Percentiles rank a stretch among this genome's conserved stretches.
phyloP scores from a whole-genome alignment of 805 yeast genomes.

The Candida lessepsii region DNA sequence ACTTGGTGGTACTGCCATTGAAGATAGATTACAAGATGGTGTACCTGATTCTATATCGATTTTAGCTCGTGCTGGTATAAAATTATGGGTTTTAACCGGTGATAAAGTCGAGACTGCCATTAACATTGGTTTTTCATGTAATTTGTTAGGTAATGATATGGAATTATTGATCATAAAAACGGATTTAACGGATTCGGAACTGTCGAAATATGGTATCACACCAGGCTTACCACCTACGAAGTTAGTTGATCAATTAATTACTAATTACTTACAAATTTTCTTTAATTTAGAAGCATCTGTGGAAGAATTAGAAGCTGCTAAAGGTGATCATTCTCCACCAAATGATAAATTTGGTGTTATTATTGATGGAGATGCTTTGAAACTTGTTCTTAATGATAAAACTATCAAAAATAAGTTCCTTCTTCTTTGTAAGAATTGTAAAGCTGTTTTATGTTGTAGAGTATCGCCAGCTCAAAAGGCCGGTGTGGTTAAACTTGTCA shows the following conservation, averaged over 20 bases:
- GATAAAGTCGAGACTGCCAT: conserved; percentile 90
- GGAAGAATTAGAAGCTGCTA: conserved; percentile 54
- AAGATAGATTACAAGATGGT: conserved; percentile 81
- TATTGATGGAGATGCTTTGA: conserved; percentile 78
- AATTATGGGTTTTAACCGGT: conserved; percentile 84
- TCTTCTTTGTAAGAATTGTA: conserved; percentile 74
- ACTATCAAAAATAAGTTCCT: conserved; percentile 58
- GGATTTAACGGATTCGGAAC: conserved; percentile 27
- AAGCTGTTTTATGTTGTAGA: conserved; percentile 80
- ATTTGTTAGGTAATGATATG: conserved; percentile 73
- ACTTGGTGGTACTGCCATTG: conserved; percentile 85
- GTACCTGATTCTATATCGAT: conserved; percentile 78
- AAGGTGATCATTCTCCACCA: conserved; percentile 64
- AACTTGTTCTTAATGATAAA: conserved; percentile 36
- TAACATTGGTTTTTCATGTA: conserved; percentile 84
- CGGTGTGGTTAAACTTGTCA: conserved; percentile 77
- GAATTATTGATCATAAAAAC: conserved; percentile 60
- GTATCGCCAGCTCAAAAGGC: conserved; percentile 89
- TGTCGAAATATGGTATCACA: conserved; percentile 19
- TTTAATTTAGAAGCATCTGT: conserved; percentile 59
- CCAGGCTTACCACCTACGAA: conserved; percentile 24
- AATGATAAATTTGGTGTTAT: conserved; percentile 64
- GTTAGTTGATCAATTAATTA: conserved; percentile 48
- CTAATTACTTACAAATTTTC: conserved; percentile 51
- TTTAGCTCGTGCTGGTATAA: conserved; percentile 73